Evolutionary conservation across 1,284 basidiomycete genomes (phyloP), one percentile per base, ranked within the genome.

Genomic region (Pholiota adiposa): DNA sequence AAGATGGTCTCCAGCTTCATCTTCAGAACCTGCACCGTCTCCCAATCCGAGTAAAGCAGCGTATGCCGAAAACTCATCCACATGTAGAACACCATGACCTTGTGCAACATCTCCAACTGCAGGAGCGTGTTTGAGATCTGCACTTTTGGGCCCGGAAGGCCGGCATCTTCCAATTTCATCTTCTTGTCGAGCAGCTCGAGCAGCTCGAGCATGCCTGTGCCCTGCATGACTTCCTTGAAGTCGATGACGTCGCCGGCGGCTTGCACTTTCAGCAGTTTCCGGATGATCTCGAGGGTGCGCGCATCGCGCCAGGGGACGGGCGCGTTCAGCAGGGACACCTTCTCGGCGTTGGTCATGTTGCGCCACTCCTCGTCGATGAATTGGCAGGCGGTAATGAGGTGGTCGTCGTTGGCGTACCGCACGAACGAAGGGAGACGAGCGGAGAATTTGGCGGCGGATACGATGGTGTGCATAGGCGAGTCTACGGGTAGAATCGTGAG

Each of bases 41-140:
- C 72, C 31, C 82, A 76, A 34, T 91, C 83, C 16, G 84, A 78
- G 72, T 93, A 98, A 11, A 87, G 82, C 49, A 95, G 79, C 0
- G 87, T 83, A 51, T 88, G 83, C n/a, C 96, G 87, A 74, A 87
- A 90, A 21, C 83, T 82, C 59, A 97, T 81, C 97, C 97, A 99
- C 55, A 94, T 79, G 73, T 98, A 98, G 18, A 92, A 67, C 16
- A 92, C 87, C 25, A 96, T 72, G n/a, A 86, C 77, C 67, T 92
- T 90, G 75, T 98, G 96, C 56, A 96, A 75, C 2, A 83, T 81
- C 74, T 98, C 97, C 36, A 98, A 79, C 16, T 40, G 59, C 41
- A 40, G 66, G 48, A 75, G 69, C 56, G 65, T 67, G 44, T 46
- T 62, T 67, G 73, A 19, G 63, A 63, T 38, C 66, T 29, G 50